Conservation (phyloP, 345 rosid species). For the Pseudoturritis turrita region DNA sequence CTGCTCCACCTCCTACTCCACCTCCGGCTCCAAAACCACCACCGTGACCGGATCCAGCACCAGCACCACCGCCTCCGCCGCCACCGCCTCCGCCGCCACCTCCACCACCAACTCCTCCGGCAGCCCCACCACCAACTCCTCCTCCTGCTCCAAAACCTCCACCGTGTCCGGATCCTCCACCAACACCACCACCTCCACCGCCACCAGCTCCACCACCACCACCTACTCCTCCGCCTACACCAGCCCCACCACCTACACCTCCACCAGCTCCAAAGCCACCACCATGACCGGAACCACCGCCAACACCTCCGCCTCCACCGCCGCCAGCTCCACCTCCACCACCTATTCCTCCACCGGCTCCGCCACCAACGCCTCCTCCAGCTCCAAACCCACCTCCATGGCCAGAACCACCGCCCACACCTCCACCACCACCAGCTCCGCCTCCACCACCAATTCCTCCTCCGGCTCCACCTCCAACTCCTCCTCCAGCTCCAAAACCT, state of each 20-base stretch:
- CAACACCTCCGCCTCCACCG: slow-evolving; percentile 35
- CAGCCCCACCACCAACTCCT: slow-evolving; percentile 42
- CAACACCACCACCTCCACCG: slow-evolving; percentile 46
- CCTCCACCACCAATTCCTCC: slow-evolving; percentile 38
- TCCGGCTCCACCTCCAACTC: slow-evolving; percentile 29
- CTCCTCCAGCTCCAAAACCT: slow-evolving; percentile 32
- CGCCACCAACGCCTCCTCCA: slow-evolving; percentile 19
- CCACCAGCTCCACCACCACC: slow-evolving; percentile 41
- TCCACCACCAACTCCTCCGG: slow-evolving; percentile 37
- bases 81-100: slow-evolving; percentile 40
- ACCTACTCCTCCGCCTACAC: slow-evolving; percentile 15
- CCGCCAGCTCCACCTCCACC: slow-evolving; percentile 37
- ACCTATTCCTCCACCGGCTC: slow-evolving; percentile 26
- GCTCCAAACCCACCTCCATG: slow-evolving; percentile 12
- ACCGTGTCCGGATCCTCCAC: slow-evolving; percentile 42
- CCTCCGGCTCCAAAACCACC: slow-evolving; percentile 42
- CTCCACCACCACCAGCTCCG: slow-evolving; percentile 33
- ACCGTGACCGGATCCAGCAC: slow-evolving; percentile 42
- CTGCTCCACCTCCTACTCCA: slow-evolving; percentile 34
- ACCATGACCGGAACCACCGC: slow-evolving; percentile 37
- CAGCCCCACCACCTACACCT: slow-evolving; percentile 45
- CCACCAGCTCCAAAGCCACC: slow-evolving; percentile 45
- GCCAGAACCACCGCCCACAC: slow-evolving; percentile 22
- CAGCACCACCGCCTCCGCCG: slow-evolving; percentile 40
- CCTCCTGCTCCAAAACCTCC: slow-evolving; percentile 43